Percentiles rank a stretch among this genome's conserved stretches.
These are phyloP conservation scores for Metschnikowia dekortorum DNA, from an alignment of 805 yeast species.

Conservation along the genomic window DNA sequence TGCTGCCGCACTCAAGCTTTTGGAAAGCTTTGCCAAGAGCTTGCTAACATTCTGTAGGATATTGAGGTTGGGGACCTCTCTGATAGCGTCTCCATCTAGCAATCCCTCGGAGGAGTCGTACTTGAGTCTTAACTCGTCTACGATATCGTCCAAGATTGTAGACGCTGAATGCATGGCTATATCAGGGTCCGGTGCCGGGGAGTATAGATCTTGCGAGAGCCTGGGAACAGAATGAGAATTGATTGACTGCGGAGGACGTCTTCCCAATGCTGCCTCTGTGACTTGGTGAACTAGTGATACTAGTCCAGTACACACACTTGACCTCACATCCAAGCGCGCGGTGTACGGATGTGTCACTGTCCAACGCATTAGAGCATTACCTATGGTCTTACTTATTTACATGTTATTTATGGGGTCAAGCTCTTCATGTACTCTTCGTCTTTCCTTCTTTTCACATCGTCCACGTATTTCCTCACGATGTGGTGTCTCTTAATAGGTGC, in stretches of 20 bases:
- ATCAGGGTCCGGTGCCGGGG: neutral
- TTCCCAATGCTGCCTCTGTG: neutral
- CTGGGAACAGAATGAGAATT: neutral
- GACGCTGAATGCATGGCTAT: conserved; percentile 28
- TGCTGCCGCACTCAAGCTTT: conserved; percentile 35
- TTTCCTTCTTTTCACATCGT: conserved; percentile 27
- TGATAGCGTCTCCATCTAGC: conserved; percentile 53
- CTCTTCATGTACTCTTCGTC: conserved; percentile 29
- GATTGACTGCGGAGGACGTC: neutral
- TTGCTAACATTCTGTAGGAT: conserved; percentile 43
- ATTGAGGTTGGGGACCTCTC: conserved; percentile 38
- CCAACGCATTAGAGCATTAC: neutral
- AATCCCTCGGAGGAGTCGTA: conserved; percentile 59
- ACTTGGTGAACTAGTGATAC: neutral
- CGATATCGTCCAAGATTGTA: conserved; percentile 46
- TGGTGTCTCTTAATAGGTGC: conserved; percentile 50
- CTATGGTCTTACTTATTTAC: neutral
- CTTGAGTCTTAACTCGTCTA: conserved; percentile 47
- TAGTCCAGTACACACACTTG: neutral
- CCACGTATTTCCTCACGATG: conserved; percentile 31
- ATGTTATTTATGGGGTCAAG: conserved; percentile 8
- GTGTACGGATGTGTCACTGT: neutral
- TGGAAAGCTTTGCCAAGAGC: conserved; percentile 36
- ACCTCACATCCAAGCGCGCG: neutral
- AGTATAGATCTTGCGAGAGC: neutral